phyloP scores from a whole-genome alignment of 768 basidiomycete species.

The Hericium rajendrae region DNA sequence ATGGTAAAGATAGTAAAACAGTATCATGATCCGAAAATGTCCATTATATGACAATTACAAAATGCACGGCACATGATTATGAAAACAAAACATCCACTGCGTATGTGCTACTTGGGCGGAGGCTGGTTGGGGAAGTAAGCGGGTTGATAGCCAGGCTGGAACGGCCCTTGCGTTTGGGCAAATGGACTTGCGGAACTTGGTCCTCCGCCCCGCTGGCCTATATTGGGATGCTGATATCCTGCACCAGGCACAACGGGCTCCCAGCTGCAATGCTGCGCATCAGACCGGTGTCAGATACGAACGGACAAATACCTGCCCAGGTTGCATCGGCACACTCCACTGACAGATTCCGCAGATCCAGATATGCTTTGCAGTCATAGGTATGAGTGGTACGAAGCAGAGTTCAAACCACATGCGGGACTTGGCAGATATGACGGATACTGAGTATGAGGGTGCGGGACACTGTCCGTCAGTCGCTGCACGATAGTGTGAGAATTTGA shows the following conservation, averaged over 20 bases:
- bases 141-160: constrained; percentile 21
- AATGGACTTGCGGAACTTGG: background rate
- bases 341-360: constrained; percentile 71
- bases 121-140: constrained; percentile 29
- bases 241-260: constrained; percentile 14
- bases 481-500: background rate
- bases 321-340: constrained; percentile 43
- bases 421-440: constrained; percentile 52
- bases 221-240: constrained; percentile 1
- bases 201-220: background rate
- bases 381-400: constrained; percentile 65
- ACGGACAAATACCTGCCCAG: constrained; percentile 31
- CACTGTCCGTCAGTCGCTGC: background rate
- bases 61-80: background rate
- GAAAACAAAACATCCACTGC: background rate
- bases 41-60: background rate
- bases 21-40: background rate
- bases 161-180: constrained; percentile 5
- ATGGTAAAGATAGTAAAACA: background rate
- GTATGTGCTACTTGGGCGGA: background rate
- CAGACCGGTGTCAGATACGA: background rate
- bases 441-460: constrained; percentile 23
- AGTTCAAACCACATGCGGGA: constrained; percentile 67
- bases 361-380: constrained; percentile 48
- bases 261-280: constrained; percentile 13